Conservation (phyloP, 2,329 filamentous ascomycete genomes). For the Emergomyces pasteurianus region DNA sequence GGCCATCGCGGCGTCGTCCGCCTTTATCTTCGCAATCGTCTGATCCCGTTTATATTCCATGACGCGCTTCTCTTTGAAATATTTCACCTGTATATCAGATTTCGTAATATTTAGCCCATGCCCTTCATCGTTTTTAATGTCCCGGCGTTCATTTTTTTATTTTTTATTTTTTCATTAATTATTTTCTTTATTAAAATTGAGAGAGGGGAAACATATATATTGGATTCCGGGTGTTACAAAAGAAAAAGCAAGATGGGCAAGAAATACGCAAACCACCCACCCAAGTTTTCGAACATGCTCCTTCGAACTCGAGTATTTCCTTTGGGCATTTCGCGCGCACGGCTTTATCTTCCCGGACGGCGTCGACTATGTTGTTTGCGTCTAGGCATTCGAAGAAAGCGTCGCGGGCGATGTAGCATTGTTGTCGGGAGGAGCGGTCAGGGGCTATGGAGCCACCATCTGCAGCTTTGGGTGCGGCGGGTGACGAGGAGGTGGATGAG, state of each 20-base stretch:
- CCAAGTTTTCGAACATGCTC: slow-evolving; percentile 82
- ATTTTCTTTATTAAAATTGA: not conserved
- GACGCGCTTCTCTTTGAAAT: slow-evolving; percentile 94
- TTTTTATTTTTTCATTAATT: not conserved
- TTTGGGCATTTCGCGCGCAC: slow-evolving; percentile 46
- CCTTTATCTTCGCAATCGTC: slow-evolving; percentile 62
- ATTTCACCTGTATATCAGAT: slow-evolving; percentile 56
- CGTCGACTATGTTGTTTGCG: slow-evolving; percentile 66
- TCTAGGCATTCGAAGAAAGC: slow-evolving; percentile 82
- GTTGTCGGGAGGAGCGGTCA: slow-evolving; percentile 65
- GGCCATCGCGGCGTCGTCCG: slow-evolving; percentile 58
- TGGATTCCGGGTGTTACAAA: too few relatives aligned
- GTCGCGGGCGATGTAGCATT: slow-evolving; percentile 87
- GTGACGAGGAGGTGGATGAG: slow-evolving; percentile 26
- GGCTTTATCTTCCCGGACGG: slow-evolving; percentile 47
- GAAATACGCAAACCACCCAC: slow-evolving; percentile 39
- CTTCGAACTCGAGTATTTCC: slow-evolving; percentile 59
- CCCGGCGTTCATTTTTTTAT: not conserved
- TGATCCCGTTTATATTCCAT: slow-evolving; percentile 80
- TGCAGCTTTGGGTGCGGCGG: slow-evolving; percentile 34
- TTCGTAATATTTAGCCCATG: slow-evolving; percentile 1
- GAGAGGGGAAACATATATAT: not conserved
- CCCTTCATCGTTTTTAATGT: not conserved
- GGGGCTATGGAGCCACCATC: slow-evolving; percentile 63
- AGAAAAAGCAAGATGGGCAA: slow-evolving; percentile 1